Percentiles rank a stretch among this genome's conserved stretches.
Evolutionary conservation across 2,329 filamentous ascomycete genomes (phyloP).

Genomic region (Cordyceps tenuipes): DNA sequence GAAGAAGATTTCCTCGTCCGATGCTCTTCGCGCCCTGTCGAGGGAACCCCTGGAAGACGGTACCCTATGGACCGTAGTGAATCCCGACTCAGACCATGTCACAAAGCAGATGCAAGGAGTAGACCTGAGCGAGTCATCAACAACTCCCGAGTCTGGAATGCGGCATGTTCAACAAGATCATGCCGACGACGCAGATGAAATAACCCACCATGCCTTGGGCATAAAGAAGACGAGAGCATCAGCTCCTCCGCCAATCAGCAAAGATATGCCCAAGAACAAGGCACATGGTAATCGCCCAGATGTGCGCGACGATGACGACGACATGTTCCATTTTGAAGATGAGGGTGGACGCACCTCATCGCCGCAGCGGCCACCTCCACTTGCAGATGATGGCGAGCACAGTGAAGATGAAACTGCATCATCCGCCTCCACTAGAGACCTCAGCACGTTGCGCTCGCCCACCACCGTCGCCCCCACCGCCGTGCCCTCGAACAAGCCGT

Average conservation of each 20-base stretch:
- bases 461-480: slow-evolving; percentile 37
- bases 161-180: slow-evolving; percentile 13
- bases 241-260: slow-evolving; percentile 19
- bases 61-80: slow-evolving; percentile 44
- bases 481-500: slow-evolving; percentile 30
- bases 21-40: slow-evolving; percentile 44
- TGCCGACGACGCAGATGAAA: slow-evolving; percentile 18
- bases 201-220: slow-evolving; percentile 20
- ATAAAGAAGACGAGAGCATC: slow-evolving; percentile 22
- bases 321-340: slow-evolving; percentile 39
- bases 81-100: slow-evolving; percentile 24
- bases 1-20: slow-evolving; percentile 48
- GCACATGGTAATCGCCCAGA: slow-evolving; percentile 3
- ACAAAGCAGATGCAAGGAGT: slow-evolving; percentile 11
- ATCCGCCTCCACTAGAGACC: neutral
- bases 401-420: slow-evolving; percentile 26
- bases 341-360: slow-evolving; percentile 25
- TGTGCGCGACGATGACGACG: slow-evolving; percentile 30
- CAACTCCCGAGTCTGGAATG: neutral
- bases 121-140: slow-evolving; percentile 13
- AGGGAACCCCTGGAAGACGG: slow-evolving; percentile 40
- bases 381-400: slow-evolving; percentile 16
- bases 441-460: slow-evolving; percentile 16
- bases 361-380: slow-evolving; percentile 14
- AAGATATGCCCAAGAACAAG: slow-evolving; percentile 16